A percentile compares a stretch with the other conserved stretches of the same genome.
Evolutionary conservation across 2,329 filamentous ascomycete genomes (phyloP).

Genomic region (Bipolaris zeicola): DNA sequence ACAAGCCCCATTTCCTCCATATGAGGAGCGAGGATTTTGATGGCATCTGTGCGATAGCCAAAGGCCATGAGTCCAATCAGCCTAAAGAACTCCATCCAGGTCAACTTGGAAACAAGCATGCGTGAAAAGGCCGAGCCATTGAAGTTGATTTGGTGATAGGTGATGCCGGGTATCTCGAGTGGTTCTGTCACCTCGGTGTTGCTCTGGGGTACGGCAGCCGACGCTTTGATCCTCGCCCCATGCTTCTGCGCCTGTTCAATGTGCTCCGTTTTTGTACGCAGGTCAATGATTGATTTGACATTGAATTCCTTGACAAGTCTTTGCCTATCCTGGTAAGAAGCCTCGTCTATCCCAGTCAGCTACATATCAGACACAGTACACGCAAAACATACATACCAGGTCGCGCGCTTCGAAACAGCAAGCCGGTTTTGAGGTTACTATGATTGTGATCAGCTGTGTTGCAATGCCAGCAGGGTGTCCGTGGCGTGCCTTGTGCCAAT

Average conservation of each 20-base stretch:
- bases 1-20: slow-evolving; percentile 74
- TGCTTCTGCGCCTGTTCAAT: slow-evolving; percentile 69
- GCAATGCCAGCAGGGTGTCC: neutral
- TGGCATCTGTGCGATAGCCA: slow-evolving; percentile 71
- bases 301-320: slow-evolving; percentile 64
- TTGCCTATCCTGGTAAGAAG: slow-evolving; percentile 67
- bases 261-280: slow-evolving; percentile 80
- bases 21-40: slow-evolving; percentile 70
- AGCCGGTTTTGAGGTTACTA: slow-evolving; percentile 33
- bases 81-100: slow-evolving; percentile 69
- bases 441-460: slow-evolving; percentile 8
- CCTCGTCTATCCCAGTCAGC: slow-evolving; percentile 63
- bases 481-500: slow-evolving; percentile 22
- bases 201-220: slow-evolving; percentile 53
- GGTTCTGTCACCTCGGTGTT: slow-evolving; percentile 61
- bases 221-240: slow-evolving; percentile 53
- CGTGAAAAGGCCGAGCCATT: slow-evolving; percentile 74
- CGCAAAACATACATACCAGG: slow-evolving; percentile 36
- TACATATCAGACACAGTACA: neutral
- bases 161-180: slow-evolving; percentile 66
- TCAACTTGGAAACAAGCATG: slow-evolving; percentile 69
- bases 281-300: slow-evolving; percentile 76
- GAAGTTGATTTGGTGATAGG: slow-evolving; percentile 72
- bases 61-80: slow-evolving; percentile 67
- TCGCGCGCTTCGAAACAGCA: slow-evolving; percentile 44